phyloP scores from a whole-genome alignment of 1,284 basidiomycete genomes.

The Sanghuangporus sanghuang region DNA sequence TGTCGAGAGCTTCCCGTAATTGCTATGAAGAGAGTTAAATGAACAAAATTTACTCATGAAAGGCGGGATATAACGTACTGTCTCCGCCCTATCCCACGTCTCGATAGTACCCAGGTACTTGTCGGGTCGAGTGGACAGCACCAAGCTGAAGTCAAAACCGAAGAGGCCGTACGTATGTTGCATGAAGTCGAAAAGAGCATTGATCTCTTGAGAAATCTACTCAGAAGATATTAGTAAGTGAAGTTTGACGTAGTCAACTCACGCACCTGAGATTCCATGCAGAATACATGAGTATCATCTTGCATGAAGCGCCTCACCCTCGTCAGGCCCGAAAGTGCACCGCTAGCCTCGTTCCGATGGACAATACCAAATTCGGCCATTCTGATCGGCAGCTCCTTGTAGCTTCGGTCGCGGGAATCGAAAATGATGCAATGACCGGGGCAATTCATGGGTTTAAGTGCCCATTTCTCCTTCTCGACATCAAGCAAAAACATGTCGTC shows the following conservation, averaged over 20 bases:
- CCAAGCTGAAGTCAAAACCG: constrained; percentile 94
- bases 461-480: constrained; percentile 94
- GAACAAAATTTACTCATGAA: neutral
- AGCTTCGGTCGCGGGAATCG: constrained; percentile 89
- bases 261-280: constrained; percentile 83
- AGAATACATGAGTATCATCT: constrained; percentile 97
- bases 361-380: constrained; percentile 99
- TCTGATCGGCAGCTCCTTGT: constrained; percentile 93
- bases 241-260: neutral
- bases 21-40: constrained; percentile 43
- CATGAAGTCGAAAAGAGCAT: constrained; percentile 91
- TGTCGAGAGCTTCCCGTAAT: constrained; percentile 82
- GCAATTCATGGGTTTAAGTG: constrained; percentile 98
- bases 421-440: constrained; percentile 98
- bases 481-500: constrained; percentile 97
- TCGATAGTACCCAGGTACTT: constrained; percentile 89
- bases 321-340: constrained; percentile 90
- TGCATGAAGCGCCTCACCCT: constrained; percentile 95
- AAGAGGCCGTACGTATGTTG: constrained; percentile 93
- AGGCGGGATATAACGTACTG: constrained; percentile 36
- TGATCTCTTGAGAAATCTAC: constrained; percentile 86
- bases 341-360: constrained; percentile 95
- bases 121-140: constrained; percentile 94
- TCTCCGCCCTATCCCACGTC: constrained; percentile 88
- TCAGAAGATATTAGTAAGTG: neutral